These are phyloP conservation scores for Rhodotorula sp. DNA, from an alignment of 1,284 basidiomycete genomes.

Conservation along the genomic window DNA sequence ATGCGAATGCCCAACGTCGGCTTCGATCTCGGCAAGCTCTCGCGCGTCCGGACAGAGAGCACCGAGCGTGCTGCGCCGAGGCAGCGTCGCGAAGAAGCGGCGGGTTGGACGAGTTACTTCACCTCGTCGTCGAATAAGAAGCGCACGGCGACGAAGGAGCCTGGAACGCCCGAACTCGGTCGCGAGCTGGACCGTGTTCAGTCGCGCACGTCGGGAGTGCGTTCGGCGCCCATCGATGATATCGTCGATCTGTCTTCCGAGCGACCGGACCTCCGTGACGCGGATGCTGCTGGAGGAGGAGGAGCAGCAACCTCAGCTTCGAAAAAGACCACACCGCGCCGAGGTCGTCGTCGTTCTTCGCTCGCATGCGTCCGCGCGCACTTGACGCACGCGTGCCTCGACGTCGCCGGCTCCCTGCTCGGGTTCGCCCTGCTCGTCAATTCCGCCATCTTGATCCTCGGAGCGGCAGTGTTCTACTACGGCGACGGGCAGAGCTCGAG, in stretches of 20 bases:
- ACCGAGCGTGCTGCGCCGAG: neutral
- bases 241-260: neutral
- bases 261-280: too few relatives aligned
- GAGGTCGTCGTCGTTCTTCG: slow-evolving; percentile 2
- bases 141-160: neutral
- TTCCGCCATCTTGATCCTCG: slow-evolving; percentile 57
- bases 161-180: neutral
- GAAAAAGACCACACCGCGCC: neutral
- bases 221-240: slow-evolving; percentile 16
- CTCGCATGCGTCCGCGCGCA: slow-evolving; percentile 70
- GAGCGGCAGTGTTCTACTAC: slow-evolving; percentile 70
- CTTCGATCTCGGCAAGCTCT: slow-evolving; percentile 19
- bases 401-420: slow-evolving; percentile 58
- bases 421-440: slow-evolving; percentile 87
- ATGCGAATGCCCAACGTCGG: slow-evolving; percentile 44
- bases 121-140: neutral
- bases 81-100: neutral
- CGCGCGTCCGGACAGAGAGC: neutral
- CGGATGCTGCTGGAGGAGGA: neutral
- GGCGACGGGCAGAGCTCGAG: slow-evolving; percentile 43
- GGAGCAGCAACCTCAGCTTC: neutral
- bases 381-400: slow-evolving; percentile 69
- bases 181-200: neutral
- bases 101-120: neutral
- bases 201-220: neutral